Base-by-base conservation (phyloP, 495 filamentous ascomycete genomes). In the Aspergillus haitiensis region DNA sequence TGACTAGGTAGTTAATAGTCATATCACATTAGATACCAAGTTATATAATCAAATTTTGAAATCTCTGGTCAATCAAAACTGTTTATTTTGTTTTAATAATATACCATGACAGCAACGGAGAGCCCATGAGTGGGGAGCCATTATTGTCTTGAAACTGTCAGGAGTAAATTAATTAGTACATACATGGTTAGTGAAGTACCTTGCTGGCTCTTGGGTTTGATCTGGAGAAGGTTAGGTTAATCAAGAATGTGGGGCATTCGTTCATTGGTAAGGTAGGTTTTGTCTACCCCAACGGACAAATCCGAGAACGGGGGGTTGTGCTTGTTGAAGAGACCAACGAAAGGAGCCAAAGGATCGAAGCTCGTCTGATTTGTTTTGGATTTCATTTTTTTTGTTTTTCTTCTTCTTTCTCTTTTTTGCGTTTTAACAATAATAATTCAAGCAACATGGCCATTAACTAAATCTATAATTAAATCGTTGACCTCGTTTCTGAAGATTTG, bases 151-250 rank as follows among this genome's bases (percentile, higher is more conserved):
- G n/a, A 9, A 21, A 47, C 44, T 47, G 44, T 16, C 44, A 47
- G 44, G 15, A 47, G 39, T 9, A 47, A 15, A 47, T 21, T 27
- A 27, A 27, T 27, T 27, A 27, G 21, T 27, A 27, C 21, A 27
- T 3, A 27, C 21, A 1, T 27, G 21, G 44, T 9, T 47, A 18
- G n/a, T 21, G 5, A 9, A 16, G 44, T 46, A 18, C 44, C n/a
- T 16, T 4, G 44, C 8, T 18, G 16, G 13, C 37, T 40, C 8
- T 4, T 13, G 37, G 37, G 37, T 40, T 18, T 47, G 16, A 18
- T 47, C 16, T 51, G 48, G 48, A 51, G 48, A 51, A 51, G n/a
- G 21, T 51, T 51, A 51, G n/a, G 21, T 51, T 51, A n/a, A 27
- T 27, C 45, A 48, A 48, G 45, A 48, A 48, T 48, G 48, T 51